Percentiles rank a stretch among this genome's conserved stretches.
Conservation (phyloP, 1,284 basidiomycete species). For the Pulchroboletus neoregius region DNA sequence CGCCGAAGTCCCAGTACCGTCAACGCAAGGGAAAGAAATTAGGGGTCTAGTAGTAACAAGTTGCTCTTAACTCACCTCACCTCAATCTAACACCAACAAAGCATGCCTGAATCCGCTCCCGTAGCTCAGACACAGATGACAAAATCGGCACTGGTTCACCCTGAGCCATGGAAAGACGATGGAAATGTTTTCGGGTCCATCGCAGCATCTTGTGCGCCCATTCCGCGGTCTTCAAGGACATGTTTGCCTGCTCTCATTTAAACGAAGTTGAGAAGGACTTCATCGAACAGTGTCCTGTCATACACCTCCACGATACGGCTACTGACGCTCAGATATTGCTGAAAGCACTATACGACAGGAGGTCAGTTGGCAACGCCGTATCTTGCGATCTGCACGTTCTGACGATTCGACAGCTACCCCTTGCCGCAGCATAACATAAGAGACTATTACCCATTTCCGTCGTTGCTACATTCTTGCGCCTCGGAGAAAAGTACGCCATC, state of each 20-base stretch:
- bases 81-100: no score
- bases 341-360: conserved; percentile 19
- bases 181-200: conserved; percentile 23
- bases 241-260: conserved; percentile 12
- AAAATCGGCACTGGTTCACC: neutral
- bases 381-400: neutral
- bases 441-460: conserved; percentile 3
- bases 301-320: conserved; percentile 17
- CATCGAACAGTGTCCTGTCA: conserved; percentile 19
- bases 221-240: conserved; percentile 22
- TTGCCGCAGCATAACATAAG: neutral
- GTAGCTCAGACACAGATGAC: no score
- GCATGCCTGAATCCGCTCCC: no score
- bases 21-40: no score
- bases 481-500: conserved; percentile 26
- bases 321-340: conserved; percentile 17
- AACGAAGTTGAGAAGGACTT: conserved; percentile 1
- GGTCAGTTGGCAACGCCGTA: conserved; percentile 5
- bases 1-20: no score
- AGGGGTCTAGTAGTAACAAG: no score
- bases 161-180: conserved; percentile 22
- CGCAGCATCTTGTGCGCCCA: conserved; percentile 13
- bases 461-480: conserved; percentile 14
- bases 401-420: conserved; percentile 13
- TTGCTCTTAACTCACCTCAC: no score